Evolutionary conservation across 108 stramenopile species (phyloP), one percentile per base, ranked within the genome.

Genomic region (Hondaea fermentalgiana): DNA sequence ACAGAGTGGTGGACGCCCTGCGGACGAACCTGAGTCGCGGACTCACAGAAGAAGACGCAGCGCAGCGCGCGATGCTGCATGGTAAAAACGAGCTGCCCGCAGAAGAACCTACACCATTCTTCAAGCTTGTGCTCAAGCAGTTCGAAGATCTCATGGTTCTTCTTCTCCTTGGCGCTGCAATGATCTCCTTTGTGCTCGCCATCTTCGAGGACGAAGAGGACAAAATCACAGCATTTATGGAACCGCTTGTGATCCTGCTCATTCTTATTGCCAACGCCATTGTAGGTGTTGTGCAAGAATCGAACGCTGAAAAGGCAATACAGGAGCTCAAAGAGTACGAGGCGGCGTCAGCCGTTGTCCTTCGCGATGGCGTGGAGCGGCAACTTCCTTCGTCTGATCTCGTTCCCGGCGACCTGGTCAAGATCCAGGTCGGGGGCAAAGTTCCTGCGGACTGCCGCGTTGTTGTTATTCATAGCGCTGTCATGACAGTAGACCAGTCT

Each of bases 261-360:
- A 98, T 99, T 91, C 95, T 99, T 28, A 91, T 98, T 35, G 88
- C 98, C 53, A 99, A 99, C 93, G 99, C 99, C 23, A 93, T 96
- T 23, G 98, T 99, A 29, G 98, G 98, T 29, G 97, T 99, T 0
- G 97, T 95, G 97, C 98, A 98, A 91, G 92, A 93, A 42, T 93
- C 93, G 87, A 95, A 95, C 57, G 99, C 99, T 29, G 93, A 95
- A 89, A 94, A 95, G 29, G 93, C 95, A 12, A 90, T 99, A 83
- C 96, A 97, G 44, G 98, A 98, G 14, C 93, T 99, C 59, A 96
- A 97, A 89, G 91, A 95, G 88, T 89, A 98, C 49, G 98, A 99
- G 94, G 95, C 97, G 12, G 93, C 92, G 16, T 87, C 90, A 5
- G 95, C 95, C 25, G 94, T 94, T 10, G 96, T 96, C 0, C 87